These are phyloP conservation scores for Hordeum pubiflorum DNA, from an alignment of 202 grass and related monocot species.

Conservation along the genomic window DNA sequence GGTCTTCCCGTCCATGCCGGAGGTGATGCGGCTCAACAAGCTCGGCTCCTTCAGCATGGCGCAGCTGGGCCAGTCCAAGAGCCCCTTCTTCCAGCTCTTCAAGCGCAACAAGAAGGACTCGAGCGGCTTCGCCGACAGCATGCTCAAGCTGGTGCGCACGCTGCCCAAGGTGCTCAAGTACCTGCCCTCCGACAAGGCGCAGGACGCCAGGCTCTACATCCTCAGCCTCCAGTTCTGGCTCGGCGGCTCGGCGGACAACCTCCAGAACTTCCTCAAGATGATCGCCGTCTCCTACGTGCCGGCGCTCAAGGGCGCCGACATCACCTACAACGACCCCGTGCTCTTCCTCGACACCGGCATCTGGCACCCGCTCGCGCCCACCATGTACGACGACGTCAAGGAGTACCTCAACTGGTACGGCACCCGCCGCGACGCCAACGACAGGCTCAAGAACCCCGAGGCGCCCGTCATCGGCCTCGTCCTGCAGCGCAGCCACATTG, in stretches of 20 bases:
- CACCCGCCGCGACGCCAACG: conserved; percentile 54
- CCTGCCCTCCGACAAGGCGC: conserved; percentile 93
- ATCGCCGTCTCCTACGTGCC: conserved; percentile 73
- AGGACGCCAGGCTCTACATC: conserved; percentile 94
- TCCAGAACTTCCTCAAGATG: conserved; percentile 99
- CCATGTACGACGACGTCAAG: conserved; percentile 90
- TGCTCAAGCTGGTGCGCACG: conserved; percentile 93
- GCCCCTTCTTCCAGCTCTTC: conserved; percentile 99
- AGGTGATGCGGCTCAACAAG: conserved; percentile 99
- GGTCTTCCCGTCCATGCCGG: conserved; percentile 96
- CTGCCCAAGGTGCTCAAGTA: conserved; percentile 99
- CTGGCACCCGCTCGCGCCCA: conserved; percentile 87
- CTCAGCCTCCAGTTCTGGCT: conserved; percentile 99
- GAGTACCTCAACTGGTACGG: conserved; percentile 99
- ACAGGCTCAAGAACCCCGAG: conserved; percentile 42
- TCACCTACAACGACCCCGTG: conserved; percentile 79
- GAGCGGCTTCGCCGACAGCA: conserved; percentile 82
- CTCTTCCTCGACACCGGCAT: conserved; percentile 88
- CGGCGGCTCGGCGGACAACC: conserved; percentile 80
- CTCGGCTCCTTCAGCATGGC: conserved; percentile 97
- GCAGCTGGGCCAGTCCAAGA: conserved; percentile 96
- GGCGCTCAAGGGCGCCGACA: conserved; percentile 42
- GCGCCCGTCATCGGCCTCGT: conserved; percentile 77
- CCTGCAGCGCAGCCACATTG: conserved; percentile 93
- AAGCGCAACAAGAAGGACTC: conserved; percentile 87